Base-by-base conservation (phyloP, 495 filamentous ascomycete genomes). In the Staphylotrichum tortipilum region DNA sequence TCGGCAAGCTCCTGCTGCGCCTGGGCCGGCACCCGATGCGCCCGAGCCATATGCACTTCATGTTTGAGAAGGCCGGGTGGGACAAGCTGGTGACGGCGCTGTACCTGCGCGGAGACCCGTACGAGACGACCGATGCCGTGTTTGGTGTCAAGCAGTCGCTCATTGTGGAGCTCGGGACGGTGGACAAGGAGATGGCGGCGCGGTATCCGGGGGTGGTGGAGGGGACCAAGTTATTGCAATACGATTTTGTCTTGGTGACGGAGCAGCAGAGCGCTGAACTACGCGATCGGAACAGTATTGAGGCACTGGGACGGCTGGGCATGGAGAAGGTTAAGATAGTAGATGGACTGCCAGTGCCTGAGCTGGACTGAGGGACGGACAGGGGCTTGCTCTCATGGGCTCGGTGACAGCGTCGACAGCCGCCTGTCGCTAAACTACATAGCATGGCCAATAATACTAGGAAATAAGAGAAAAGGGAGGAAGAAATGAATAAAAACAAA, bases 41-140 rank as follows among this genome's bases (percentile, higher is more conserved):
- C 30, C 90, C 90, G 22, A 82, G 82, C 37, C 89, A 96, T 72
- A 82, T 95, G 75, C 90, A 95, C 70, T 95, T 95, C 60, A 92
- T 94, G 86, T 94, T 95, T 68, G 78, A 83, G 64, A 94, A 89
- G 73, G 69, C 74, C 24, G 66, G 88, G 1, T 94, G 83, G 65
- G 88, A 95, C 67, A 77, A 85, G 59, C 70, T 96, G 56, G 81
- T 95, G 57, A 96, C 90, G 84, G 86, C 89, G 1, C 74, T 97
- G 1, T 97, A 92, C 58, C 69, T 90, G 53, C 79, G 85, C 3
- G 82, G 81, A 24, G 89, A 95, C 56, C 87, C 86, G 2, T 95
- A 94, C 60, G 89, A 94, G 68, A 89, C 82, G 2, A 88, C 86
- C 1, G 90, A 97, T 60, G 86, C 89, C 0, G 90, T 95, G 35